phyloP scores from a whole-genome alignment of 1,284 basidiomycete species.

The Sanguinoderma infundibulare region DNA sequence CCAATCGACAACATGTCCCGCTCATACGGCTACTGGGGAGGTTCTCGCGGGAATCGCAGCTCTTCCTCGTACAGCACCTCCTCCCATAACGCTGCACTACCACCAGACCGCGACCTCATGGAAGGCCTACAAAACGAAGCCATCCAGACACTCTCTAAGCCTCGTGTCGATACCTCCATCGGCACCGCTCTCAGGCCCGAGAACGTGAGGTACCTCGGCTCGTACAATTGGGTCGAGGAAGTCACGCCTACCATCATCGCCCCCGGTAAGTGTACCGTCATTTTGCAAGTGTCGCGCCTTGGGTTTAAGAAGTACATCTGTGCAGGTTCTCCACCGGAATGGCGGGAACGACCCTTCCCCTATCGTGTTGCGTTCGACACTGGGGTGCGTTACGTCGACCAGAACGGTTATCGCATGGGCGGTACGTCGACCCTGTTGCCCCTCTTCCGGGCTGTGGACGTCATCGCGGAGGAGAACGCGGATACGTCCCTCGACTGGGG shows the following conservation, averaged over 20 bases:
- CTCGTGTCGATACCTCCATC: not conserved
- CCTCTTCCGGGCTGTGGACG: constrained; percentile 53
- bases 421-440: constrained; percentile 48
- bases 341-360: constrained; percentile 49
- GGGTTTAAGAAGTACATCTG: not conserved
- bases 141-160: constrained; percentile 13
- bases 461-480: constrained; percentile 36
- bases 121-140: constrained; percentile 11
- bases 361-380: constrained; percentile 53
- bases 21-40: not conserved
- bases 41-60: not conserved
- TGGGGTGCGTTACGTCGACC: constrained; percentile 49
- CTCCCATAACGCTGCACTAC: not conserved
- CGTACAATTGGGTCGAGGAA: constrained; percentile 57
- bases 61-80: not conserved
- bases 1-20: not conserved
- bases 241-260: constrained; percentile 55
- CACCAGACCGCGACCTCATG: constrained; percentile 17
- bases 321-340: constrained; percentile 55
- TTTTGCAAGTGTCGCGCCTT: not conserved
- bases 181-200: constrained; percentile 13
- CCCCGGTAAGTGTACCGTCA: constrained; percentile 45
- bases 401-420: constrained; percentile 50
- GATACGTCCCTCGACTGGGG: constrained; percentile 46
- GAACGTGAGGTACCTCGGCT: constrained; percentile 50